Percentiles rank a stretch among this genome's conserved stretches.
These are phyloP conservation scores for Diaporthe velutina DNA, from an alignment of 2,329 filamentous ascomycete species.

Conservation along the genomic window DNA sequence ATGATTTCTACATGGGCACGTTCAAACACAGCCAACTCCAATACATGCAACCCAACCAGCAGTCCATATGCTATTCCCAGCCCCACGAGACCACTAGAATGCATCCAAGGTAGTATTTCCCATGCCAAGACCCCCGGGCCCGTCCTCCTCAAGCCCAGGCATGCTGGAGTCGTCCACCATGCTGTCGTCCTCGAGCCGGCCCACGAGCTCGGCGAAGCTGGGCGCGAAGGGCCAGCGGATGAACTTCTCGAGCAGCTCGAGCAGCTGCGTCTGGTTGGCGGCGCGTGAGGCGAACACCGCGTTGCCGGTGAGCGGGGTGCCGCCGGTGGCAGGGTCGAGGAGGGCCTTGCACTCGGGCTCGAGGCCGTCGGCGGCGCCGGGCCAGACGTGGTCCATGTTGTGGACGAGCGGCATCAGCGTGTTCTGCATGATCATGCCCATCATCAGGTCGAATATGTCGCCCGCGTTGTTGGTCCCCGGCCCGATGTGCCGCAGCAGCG, in stretches of 20 bases:
- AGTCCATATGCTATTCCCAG: background rate
- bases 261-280: slow-evolving; percentile 67
- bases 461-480: slow-evolving; percentile 55
- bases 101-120: slow-evolving; percentile 22
- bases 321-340: slow-evolving; percentile 61
- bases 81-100: background rate
- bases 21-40: background rate
- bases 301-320: slow-evolving; percentile 53
- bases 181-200: slow-evolving; percentile 50
- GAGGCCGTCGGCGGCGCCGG: slow-evolving; percentile 70
- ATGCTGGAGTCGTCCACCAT: slow-evolving; percentile 39
- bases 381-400: slow-evolving; percentile 63
- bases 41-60: background rate
- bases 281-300: slow-evolving; percentile 59
- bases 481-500: slow-evolving; percentile 61
- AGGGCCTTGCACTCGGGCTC: slow-evolving; percentile 62
- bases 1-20: background rate
- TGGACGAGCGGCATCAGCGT: slow-evolving; percentile 52
- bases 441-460: slow-evolving; percentile 67
- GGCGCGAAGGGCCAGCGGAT: slow-evolving; percentile 76
- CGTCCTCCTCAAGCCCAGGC: background rate
- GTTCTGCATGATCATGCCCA: slow-evolving; percentile 54
- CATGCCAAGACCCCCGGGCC: background rate
- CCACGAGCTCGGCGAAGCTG: slow-evolving; percentile 61
- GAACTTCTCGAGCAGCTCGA: slow-evolving; percentile 71